Evolutionary conservation across 495 filamentous ascomycete species (phyloP).

Genomic region (Neurospora cerealis): DNA sequence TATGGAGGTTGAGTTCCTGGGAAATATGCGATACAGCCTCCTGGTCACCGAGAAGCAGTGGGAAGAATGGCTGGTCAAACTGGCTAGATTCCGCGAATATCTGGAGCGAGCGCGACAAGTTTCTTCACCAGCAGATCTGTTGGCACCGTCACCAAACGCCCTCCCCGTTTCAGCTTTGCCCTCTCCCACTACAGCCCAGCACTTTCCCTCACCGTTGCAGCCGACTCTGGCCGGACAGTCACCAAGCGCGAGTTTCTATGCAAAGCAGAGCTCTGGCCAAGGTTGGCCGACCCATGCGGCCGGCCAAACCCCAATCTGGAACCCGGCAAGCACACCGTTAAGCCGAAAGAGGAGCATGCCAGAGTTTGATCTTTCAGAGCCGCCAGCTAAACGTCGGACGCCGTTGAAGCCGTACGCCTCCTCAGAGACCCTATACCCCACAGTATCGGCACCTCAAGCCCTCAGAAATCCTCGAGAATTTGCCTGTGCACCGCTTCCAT

Average conservation of each 20-base stretch:
- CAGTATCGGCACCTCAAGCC: neutral
- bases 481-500: neutral
- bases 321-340: conserved; percentile 28
- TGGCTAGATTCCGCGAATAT: conserved; percentile 70
- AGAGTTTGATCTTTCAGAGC: conserved; percentile 55
- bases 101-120: conserved; percentile 47
- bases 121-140: conserved; percentile 23
- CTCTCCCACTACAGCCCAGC: conserved; percentile 35
- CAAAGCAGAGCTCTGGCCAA: conserved; percentile 4
- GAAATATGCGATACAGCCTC: conserved; percentile 94
- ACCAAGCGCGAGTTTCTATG: conserved; percentile 17
- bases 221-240: conserved; percentile 18
- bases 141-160: conserved; percentile 27
- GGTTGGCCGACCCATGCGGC: conserved; percentile 29
- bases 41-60: conserved; percentile 77
- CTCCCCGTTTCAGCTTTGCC: conserved; percentile 16
- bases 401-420: neutral
- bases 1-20: conserved; percentile 99
- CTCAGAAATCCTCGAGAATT: neutral
- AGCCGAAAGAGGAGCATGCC: conserved; percentile 59
- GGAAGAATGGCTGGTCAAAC: conserved; percentile 72
- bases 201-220: conserved; percentile 21
- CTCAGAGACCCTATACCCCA: neutral
- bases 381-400: conserved; percentile 54
- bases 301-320: conserved; percentile 33